Base-by-base conservation (phyloP, 2,329 filamentous ascomycete species). In the Diatrype stigma region DNA sequence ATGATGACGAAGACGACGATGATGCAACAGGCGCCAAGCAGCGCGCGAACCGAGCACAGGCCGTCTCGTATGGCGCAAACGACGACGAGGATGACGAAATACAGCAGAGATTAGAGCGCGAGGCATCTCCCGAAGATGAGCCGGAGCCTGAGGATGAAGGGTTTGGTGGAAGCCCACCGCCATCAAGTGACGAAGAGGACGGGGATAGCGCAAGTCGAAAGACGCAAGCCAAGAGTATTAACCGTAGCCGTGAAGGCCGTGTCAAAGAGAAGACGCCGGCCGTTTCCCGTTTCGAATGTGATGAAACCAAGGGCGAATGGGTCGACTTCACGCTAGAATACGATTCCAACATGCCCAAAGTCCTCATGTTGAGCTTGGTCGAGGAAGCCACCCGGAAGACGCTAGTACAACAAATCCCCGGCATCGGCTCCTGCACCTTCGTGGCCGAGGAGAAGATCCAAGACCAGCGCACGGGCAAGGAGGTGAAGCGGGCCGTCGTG, bases 341-440 rank as follows among this genome's bases (percentile, higher is more conserved):
- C 67, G 84, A 89, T 56, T 82, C 86, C 40, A 76, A 81, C 42
- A 87, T 87, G 14, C 89, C 93, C 57, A 99, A 99, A 74, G 80
- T 99, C 45, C 82, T 99, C 53, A 94, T 99, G 81, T 84, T 97
- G 52, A 89, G 89, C 62, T 78, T 97, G 51, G 89, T 97, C 49
- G 91, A 97, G 69, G 80, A 85, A 16, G 89, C 89, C 12, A 84
- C 90, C 49, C 83, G 83, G 56, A 84, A 84, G 63, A 86, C 92
- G 0, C 84, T 96, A 49, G 87, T 99, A 56, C 93, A 96, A 67
- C 87, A 92, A 63, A 91, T 97, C 53, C 77, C 83, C 0, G 87
- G 87, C 28, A 83, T 99, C 45, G 83, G 83, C 16, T 76, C 80
- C 47, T 95, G 90, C 67, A 85, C 85, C 14, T 79, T 82, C 55